Evolutionary conservation across 2,329 filamentous ascomycete species (phyloP).

Genomic region (Stylonectria norvegica): DNA sequence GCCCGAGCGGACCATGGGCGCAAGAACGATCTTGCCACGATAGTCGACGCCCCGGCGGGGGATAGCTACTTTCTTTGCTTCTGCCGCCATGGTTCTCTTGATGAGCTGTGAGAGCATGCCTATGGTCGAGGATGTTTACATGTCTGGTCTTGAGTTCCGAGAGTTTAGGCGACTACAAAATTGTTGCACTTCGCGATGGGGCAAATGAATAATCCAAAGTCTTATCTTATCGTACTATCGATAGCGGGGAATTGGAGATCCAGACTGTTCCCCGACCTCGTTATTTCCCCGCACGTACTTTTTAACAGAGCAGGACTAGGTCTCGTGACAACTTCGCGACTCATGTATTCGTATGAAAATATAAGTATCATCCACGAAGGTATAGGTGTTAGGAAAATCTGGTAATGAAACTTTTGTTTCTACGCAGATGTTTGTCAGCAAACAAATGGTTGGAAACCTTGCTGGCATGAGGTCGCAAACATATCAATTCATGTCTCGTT

Average conservation of each 20-base stretch:
- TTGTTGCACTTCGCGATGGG: conserved; percentile 14
- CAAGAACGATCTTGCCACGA: conserved; percentile 87
- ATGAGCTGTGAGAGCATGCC: conserved; percentile 35
- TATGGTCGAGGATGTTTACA: conserved; percentile 8
- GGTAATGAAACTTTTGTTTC: too few relatives aligned
- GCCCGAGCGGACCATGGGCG: conserved; percentile 97
- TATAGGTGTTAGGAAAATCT: too few relatives aligned
- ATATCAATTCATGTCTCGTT: too few relatives aligned
- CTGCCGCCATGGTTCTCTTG: conserved; percentile 55
- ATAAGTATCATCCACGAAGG: too few relatives aligned
- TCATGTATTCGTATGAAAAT: too few relatives aligned
- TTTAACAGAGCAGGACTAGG: too few relatives aligned
- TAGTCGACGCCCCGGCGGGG: conserved; percentile 89
- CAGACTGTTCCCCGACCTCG: too few relatives aligned
- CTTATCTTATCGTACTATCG: conserved; percentile 25
- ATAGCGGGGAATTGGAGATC: conserved; percentile 12
- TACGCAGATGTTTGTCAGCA: too few relatives aligned
- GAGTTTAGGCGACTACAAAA: conserved; percentile 10
- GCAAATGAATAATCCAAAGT: conserved; percentile 15
- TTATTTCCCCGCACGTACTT: too few relatives aligned
- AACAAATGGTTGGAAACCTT: too few relatives aligned
- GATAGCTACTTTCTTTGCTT: conserved; percentile 71
- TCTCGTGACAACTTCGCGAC: too few relatives aligned
- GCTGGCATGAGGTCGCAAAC: too few relatives aligned
- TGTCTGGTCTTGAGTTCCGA: conserved; percentile 1